Percentiles rank a stretch among this genome's conserved stretches.
Evolutionary conservation across 2,329 filamentous ascomycete species (phyloP).

Genomic region (Alternaria metachromatica): DNA sequence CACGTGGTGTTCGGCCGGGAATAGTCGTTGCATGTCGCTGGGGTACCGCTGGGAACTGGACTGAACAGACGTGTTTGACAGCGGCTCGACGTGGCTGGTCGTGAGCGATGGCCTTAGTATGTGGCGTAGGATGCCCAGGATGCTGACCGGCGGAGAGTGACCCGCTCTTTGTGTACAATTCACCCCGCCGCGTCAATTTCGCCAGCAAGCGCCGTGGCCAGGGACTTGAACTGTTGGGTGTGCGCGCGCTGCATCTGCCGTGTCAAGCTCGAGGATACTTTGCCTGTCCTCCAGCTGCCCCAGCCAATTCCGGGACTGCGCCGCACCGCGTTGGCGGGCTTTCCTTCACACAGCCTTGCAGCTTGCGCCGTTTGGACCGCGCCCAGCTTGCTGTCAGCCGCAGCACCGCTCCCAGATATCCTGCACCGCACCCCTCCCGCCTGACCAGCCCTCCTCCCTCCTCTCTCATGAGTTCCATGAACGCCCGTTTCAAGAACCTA

Average conservation of each 20-base stretch:
- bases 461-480: conserved; percentile 75
- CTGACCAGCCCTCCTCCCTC: conserved; percentile 25
- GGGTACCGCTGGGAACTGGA: not conserved
- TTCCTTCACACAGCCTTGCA: conserved; percentile 26
- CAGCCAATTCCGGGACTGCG: conserved; percentile 16
- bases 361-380: conserved; percentile 15
- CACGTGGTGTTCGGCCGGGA: conserved; percentile 11
- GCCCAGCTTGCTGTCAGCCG: conserved; percentile 41
- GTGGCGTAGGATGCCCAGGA: not conserved
- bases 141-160: conserved; percentile 17
- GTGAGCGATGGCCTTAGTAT: not conserved
- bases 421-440: conserved; percentile 33
- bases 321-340: conserved; percentile 20
- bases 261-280: not conserved
- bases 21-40: not conserved
- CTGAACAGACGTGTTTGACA: not conserved
- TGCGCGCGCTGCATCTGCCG: conserved; percentile 3
- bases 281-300: not conserved
- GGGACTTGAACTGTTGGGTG: not conserved
- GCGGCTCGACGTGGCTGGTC: conserved; percentile 7
- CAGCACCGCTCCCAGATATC: conserved; percentile 32
- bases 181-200: conserved; percentile 18
- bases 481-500: conserved; percentile 79
- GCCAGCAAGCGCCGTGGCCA: conserved; percentile 7
- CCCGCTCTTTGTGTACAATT: conserved; percentile 11